Conservation (phyloP, 2,329 filamentous ascomycete genomes). For the Nothophoma quercina region DNA sequence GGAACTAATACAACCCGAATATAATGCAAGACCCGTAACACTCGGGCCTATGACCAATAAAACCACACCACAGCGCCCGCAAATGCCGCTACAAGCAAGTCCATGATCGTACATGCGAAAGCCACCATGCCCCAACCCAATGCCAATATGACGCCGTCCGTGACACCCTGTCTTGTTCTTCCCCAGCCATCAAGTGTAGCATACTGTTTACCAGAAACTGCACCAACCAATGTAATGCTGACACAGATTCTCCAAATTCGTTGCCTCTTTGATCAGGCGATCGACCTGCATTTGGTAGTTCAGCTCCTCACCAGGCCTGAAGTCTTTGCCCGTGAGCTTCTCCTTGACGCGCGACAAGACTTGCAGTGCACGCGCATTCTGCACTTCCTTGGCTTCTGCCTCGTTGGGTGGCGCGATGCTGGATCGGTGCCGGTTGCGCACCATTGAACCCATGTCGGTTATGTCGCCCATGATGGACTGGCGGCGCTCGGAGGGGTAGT, state of each 20-base stretch:
- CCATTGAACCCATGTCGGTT: conserved; percentile 39
- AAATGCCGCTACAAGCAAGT: conserved; percentile 13
- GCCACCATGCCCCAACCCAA: not conserved
- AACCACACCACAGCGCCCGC: conserved; percentile 5
- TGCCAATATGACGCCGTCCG: not conserved
- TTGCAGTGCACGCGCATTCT: conserved; percentile 91
- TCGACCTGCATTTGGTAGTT: conserved; percentile 89
- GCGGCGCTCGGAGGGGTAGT: conserved; percentile 68
- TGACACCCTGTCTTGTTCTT: not conserved
- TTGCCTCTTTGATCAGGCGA: conserved; percentile 92
- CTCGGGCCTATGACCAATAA: not conserved
- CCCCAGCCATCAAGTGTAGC: too few species aligned
- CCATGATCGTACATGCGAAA: conserved; percentile 14
- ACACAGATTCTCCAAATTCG: conserved; percentile 95
- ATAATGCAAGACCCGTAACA: not conserved
- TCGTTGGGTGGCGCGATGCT: conserved; percentile 49
- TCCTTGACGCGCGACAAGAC: conserved; percentile 91
- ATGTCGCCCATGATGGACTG: conserved; percentile 64
- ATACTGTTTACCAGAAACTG: conserved; percentile 80
- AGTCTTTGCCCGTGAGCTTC: conserved; percentile 93
- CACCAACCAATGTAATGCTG: conserved; percentile 99
- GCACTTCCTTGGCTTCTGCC: conserved; percentile 70
- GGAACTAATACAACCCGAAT: not conserved
- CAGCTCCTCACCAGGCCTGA: conserved; percentile 80
- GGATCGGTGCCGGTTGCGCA: conserved; percentile 47